phyloP scores from a whole-genome alignment of 192 early-diverging fungal species.

The Coemansia sp. region DNA sequence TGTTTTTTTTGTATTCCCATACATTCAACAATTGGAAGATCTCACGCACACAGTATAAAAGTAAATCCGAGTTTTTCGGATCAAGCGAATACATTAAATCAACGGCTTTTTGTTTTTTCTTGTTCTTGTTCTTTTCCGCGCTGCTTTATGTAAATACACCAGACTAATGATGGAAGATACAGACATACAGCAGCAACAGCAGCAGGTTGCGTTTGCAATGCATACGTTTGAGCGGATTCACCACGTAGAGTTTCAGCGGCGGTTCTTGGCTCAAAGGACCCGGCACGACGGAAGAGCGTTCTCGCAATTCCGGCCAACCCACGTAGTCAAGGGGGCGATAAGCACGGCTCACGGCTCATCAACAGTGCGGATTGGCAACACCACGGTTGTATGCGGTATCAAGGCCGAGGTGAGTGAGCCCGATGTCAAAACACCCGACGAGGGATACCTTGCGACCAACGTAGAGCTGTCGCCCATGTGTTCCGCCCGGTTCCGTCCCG shows the following conservation, averaged over 20 bases:
- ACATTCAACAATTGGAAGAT: no score
- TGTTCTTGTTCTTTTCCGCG: background rate
- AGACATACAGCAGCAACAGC: background rate
- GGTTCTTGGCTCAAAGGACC: conserved; percentile 75
- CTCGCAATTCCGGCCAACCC: conserved; percentile 63
- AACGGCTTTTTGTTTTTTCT: background rate
- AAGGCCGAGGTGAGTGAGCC: conserved; percentile 93
- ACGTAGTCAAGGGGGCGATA: conserved; percentile 61
- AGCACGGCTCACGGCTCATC: conserved; percentile 82
- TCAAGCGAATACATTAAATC: no score
- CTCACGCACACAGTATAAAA: no score
- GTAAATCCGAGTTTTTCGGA: no score
- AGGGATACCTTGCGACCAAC: conserved; percentile 91
- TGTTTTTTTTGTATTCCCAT: no score
- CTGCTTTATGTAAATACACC: conserved; percentile 1
- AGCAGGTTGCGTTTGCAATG: conserved; percentile 50
- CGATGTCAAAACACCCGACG: conserved; percentile 59
- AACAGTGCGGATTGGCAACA: conserved; percentile 83
- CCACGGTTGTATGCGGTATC: conserved; percentile 88
- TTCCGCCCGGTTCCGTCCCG: conserved; percentile 77
- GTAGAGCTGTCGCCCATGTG: conserved; percentile 90
- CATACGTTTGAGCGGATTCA: conserved; percentile 87
- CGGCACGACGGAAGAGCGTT: conserved; percentile 83
- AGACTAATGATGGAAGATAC: background rate
- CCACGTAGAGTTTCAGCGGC: conserved; percentile 80